Base-by-base conservation (phyloP, 2,329 filamentous ascomycete species). In the Pestalotiopsis sp. region DNA sequence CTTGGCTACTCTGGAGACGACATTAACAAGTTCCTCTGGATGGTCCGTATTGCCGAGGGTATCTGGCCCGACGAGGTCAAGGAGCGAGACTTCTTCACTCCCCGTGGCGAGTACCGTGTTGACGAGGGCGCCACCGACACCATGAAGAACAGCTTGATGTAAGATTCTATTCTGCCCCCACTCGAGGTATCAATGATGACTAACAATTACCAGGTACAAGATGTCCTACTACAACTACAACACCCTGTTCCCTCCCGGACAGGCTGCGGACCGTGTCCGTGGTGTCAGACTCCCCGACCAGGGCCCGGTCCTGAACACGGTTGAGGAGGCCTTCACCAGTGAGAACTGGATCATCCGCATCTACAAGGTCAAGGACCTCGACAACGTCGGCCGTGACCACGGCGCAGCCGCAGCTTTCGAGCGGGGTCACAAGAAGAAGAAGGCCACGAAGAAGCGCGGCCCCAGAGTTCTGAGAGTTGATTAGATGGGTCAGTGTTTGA, bases 311-410 rank as follows among this genome's bases (percentile, higher is more conserved):
- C 91, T 99, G 69, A 94, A 92, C 82, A 96, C 92, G 4, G 83
- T 99, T 61, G 96, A 99, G 80, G 96, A 99, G 84, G 96, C 96
- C 11, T 99, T 97, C 81, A 99, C 97, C 67, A 97, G 94, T 77
- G 96, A 99, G 86, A 99, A 99, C 88, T 99, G 96, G 96, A 99
- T 99, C 81, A 98, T 99, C 79, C 90, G 96, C 72, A 98, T 99
- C 78, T 99, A 98, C 88, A 99, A 99, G 88, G 96, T 99, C 84
- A 99, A 99, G 86, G 95, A 97, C 76, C 90, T 98, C 69, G 96
- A 99, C 84, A 98, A 98, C 80, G 86, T 99, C 73, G 95, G 94
- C 67, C 90, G 96, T 79, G 94, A 97, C 76, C 95, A 98, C 79
- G 88, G 88, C 4, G 81, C 87, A 0, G 90, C 84, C 1, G 85